Conservation (phyloP, 2,329 filamentous ascomycete genomes). For the Aspergillus ustus region DNA sequence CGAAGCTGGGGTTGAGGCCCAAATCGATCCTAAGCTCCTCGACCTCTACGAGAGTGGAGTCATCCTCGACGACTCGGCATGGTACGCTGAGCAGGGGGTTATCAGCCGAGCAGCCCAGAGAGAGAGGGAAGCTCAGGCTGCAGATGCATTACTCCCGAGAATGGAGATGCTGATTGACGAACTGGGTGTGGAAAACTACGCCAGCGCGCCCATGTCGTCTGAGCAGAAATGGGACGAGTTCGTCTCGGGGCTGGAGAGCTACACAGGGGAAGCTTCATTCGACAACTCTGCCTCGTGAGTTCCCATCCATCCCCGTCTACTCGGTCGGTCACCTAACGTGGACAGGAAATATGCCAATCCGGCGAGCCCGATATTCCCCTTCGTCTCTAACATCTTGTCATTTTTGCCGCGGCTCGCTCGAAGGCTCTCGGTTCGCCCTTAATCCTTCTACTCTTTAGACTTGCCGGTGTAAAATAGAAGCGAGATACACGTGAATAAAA, state of each 20-base stretch:
- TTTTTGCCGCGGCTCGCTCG: neutral
- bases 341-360: neutral
- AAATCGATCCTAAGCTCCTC: constrained; percentile 15
- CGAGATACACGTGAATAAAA: too few relatives aligned
- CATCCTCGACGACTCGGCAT: constrained; percentile 20
- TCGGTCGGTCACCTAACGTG: neutral
- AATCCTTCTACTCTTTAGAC: neutral
- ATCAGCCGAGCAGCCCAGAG: constrained; percentile 11
- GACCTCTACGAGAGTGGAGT: constrained; percentile 22
- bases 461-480: too few relatives aligned
- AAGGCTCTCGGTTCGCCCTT: neutral
- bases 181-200: constrained; percentile 14
- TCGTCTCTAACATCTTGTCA: neutral
- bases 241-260: constrained; percentile 15
- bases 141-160: constrained; percentile 18
- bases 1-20: constrained; percentile 26
- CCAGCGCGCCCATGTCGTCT: constrained; percentile 24
- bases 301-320: too few relatives aligned
- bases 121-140: constrained; percentile 20
- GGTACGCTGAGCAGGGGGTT: constrained; percentile 23
- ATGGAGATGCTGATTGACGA: constrained; percentile 14
- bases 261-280: neutral
- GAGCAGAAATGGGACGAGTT: constrained; percentile 15
- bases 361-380: neutral
- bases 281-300: neutral